Base-by-base conservation (phyloP, 2,329 filamentous ascomycete species). In the Pyricularia sp. region DNA sequence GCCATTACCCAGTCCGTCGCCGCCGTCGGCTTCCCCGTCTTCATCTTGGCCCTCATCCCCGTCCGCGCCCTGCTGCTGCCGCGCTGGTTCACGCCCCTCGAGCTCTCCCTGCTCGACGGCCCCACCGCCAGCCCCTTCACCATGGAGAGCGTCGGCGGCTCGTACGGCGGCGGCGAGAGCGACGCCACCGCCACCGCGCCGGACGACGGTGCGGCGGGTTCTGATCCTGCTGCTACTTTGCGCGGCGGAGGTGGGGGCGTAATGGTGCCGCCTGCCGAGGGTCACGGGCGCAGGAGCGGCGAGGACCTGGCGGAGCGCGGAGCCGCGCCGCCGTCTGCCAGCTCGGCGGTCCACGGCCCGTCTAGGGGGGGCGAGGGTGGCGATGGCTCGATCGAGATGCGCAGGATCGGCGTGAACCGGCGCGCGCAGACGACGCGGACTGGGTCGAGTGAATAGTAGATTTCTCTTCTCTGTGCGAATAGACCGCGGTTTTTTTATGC, bases 1-100 rank as follows among this genome's bases (percentile, higher is more conserved):
- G 91, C 92, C 70, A 92, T 94, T 74, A 93, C 92, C 0, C 78
- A 94, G 79, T 94, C 92, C 0, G 90, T 94, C 66, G 92, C 91
- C 2, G 92, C 92, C 2, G 91, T 94, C 12, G 92, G 92, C 0
- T 94, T 94, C 72, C 92, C 92, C 10, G 84, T 93, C 50, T 85
- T 92, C 71, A 92, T 93, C 74, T 79, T 93, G 65, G 78, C 87
- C 20, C 81, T 93, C 5, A 88, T 93, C 28, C 91, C 91, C 0
- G 78, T 89, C 2, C 84, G 91, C 10, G 86, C 88, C 1, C 80
- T 87, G 70, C 70, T 92, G 6, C 80, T 93, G 72, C 90, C 90
- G 0, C 79, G 79, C 42, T 82, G 86, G 76, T 89, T 93, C 72
- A 82, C 81, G 0, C 74, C 78, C 0, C 83, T 86, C 64, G 91